Evolutionary conservation across 2,329 filamentous ascomycete species (phyloP), one percentile per base, ranked within the genome.

Genomic region (Mycosphaerella arachidis): DNA sequence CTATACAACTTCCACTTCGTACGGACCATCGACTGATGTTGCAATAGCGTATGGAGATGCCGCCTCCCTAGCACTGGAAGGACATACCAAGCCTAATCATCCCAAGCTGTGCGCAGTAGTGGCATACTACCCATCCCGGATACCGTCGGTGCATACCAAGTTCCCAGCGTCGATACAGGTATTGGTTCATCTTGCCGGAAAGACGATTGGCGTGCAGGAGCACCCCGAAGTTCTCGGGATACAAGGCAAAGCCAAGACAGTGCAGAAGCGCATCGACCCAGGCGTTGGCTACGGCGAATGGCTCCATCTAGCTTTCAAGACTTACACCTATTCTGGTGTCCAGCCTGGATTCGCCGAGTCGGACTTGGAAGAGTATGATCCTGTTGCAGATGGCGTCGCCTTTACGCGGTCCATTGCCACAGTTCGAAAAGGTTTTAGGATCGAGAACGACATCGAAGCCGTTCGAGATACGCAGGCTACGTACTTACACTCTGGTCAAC

Each of bases 311-410:
- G 71, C 73, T 52, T 77, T 79, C 59, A 75, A 75, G 46, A 74
- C 79, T 4, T 86, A 81, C 68, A 79, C 79, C 0, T 88, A 88
- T 65, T 77, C 80, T 10, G 77, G 79, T 61, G 83, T 75, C 0
- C 76, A 84, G 54, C 75, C 84, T 0, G 89, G 89, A 0, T 92
- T 92, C 63, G 89, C 89, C 0, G 88, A 92, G 73, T 80, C 82
- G 20, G 84, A 90, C 58, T 72, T 89, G 33, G 85, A 89, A 2
- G 84, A 88, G 64, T 91, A 85, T 66, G 82, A 91, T 63, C 77
- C 81, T 9, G 77, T 89, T 3, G 82, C 82, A 0, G 83, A 87
- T 1, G 81, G 82, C n/a, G 69, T 91, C 20, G 87, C 89, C 0
- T 91, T 86, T 82, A 84, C 81, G n/a, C 79, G 89, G 7, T 86